Evolutionary conservation across 78 protist species (phyloP).

Genomic region (Dictyostelium firmibasis): DNA sequence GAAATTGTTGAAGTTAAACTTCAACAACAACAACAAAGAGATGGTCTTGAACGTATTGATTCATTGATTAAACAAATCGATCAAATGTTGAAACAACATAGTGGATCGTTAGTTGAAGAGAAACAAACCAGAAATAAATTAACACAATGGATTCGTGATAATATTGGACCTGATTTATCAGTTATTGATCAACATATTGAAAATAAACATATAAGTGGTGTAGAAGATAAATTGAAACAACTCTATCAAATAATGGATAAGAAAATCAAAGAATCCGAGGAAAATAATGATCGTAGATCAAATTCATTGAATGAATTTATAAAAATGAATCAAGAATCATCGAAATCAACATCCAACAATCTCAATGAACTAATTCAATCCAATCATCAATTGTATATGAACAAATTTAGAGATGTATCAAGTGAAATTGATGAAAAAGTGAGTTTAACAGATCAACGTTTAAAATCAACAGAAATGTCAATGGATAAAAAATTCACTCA

Average conservation of each 20-base stretch:
- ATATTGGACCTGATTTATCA: slow-evolving; percentile 70
- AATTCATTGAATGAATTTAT: background rate
- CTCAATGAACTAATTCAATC: slow-evolving; percentile 32
- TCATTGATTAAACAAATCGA: slow-evolving; percentile 24
- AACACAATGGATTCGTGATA: slow-evolving; percentile 62
- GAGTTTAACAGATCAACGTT: background rate
- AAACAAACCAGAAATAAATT: slow-evolving; percentile 40
- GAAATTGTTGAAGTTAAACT: slow-evolving; percentile 59
- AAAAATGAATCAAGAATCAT: background rate
- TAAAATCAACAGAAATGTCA: slow-evolving; percentile 14
- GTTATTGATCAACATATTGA: slow-evolving; percentile 55
- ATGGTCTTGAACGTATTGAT: background rate
- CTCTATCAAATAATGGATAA: slow-evolving; percentile 53
- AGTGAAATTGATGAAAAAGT: slow-evolving; percentile 18
- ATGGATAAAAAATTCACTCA: slow-evolving; percentile 31
- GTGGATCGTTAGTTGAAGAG: background rate
- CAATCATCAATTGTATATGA: slow-evolving; percentile 7
- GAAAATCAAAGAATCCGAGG: slow-evolving; percentile 11
- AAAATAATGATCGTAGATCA: background rate
- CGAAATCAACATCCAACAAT: background rate
- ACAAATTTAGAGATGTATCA: background rate
- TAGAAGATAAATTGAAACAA: slow-evolving; percentile 56
- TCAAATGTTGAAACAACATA: slow-evolving; percentile 23
- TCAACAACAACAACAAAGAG: slow-evolving; percentile 46
- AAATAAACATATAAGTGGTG: slow-evolving; percentile 4